Percentiles rank a stretch among this genome's conserved stretches.
These are phyloP conservation scores for Discostella stelligeroides DNA, from an alignment of 108 stramenopile genomes.

Conservation along the genomic window DNA sequence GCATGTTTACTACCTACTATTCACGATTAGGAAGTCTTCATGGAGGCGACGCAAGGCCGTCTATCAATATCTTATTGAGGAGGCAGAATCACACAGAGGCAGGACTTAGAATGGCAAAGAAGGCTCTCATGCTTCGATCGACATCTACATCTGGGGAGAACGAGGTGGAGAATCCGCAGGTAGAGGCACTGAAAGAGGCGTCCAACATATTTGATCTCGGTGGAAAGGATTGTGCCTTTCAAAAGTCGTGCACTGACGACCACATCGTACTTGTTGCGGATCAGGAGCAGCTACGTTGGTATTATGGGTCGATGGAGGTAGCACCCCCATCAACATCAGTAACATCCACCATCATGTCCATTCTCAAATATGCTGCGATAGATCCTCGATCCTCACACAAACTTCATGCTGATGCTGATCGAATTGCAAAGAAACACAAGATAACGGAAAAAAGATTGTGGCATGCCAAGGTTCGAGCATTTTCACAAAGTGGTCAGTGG, in stretches of 20 bases:
- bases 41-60: conserved; percentile 53
- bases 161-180: conserved; percentile 18
- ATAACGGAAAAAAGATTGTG: conserved; percentile 85
- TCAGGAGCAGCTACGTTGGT: conserved; percentile 71
- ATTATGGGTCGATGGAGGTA: conserved; percentile 65
- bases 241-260: conserved; percentile 81
- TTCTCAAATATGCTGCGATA: conserved; percentile 65
- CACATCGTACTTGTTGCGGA: conserved; percentile 71
- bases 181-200: conserved; percentile 57
- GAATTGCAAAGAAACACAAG: conserved; percentile 85
- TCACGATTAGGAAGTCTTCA: conserved; percentile 21
- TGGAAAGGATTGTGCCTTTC: conserved; percentile 72
- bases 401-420: conserved; percentile 75
- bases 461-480: conserved; percentile 82
- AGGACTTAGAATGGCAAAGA: conserved; percentile 62
- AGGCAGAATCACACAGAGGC: conserved; percentile 65
- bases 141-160: conserved; percentile 41
- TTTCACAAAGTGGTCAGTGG: conserved; percentile 81
- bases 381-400: conserved; percentile 70
- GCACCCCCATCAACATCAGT: conserved; percentile 72
- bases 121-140: conserved; percentile 47
- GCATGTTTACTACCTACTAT: conserved; percentile 59
- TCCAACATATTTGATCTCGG: conserved; percentile 75
- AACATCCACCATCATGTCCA: conserved; percentile 65
- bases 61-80: conserved; percentile 58